Evolutionary conservation across 495 filamentous ascomycete genomes (phyloP).

Genomic region (Cladorrhinum samala): DNA sequence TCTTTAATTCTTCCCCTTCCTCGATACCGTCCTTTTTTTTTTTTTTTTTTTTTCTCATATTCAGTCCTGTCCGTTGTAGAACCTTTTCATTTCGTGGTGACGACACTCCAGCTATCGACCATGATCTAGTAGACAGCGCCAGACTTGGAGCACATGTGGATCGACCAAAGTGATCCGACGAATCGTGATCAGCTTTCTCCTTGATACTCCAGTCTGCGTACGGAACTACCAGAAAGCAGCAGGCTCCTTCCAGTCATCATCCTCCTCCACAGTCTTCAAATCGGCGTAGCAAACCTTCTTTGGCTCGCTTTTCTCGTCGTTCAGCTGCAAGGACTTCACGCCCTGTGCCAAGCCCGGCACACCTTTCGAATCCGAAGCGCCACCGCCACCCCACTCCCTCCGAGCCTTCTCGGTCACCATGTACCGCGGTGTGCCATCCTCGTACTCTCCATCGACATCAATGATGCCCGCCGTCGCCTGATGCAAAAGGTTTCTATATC

Average conservation of each 20-base stretch:
- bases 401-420: slow-evolving; percentile 14
- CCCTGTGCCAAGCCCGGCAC: neutral
- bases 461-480: slow-evolving; percentile 22
- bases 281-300: neutral
- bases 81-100: too few species aligned
- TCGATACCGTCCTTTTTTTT: too few species aligned
- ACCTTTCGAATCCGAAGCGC: neutral
- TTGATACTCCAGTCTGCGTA: too few species aligned
- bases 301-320: too few species aligned
- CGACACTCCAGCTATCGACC: too few species aligned
- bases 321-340: neutral
- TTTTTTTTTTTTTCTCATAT: too few species aligned
- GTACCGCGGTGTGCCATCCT: slow-evolving; percentile 23
- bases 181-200: too few species aligned
- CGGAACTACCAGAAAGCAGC: neutral
- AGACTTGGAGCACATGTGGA: too few species aligned
- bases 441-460: slow-evolving; percentile 18
- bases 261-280: neutral
- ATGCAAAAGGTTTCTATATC: slow-evolving; percentile 17
- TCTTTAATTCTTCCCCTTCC: too few species aligned
- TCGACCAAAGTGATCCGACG: too few species aligned
- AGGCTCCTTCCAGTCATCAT: neutral
- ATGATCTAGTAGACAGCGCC: too few species aligned
- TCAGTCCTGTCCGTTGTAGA: too few species aligned
- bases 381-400: neutral